Percentiles rank a stretch among this genome's conserved stretches.
phyloP scores from a whole-genome alignment of 2,329 filamentous ascomycete genomes.

The Didymella lethalis region DNA sequence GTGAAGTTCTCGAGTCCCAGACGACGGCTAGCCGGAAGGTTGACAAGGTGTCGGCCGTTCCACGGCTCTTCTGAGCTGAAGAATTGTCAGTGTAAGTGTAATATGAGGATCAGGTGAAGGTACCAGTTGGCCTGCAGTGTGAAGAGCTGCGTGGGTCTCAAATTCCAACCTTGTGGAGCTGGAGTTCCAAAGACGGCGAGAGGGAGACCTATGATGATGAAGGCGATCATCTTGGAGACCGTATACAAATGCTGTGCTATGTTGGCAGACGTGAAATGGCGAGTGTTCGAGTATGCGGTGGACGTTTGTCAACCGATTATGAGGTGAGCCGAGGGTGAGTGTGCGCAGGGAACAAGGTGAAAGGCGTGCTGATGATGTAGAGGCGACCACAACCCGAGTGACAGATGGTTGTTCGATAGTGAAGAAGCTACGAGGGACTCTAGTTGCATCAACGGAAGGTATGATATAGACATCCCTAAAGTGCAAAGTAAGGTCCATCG shows the following conservation, averaged over 20 bases:
- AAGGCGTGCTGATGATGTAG: neutral
- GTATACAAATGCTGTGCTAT: neutral
- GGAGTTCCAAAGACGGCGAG: neutral
- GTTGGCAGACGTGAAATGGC: neutral
- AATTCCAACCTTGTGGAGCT: neutral
- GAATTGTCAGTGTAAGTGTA: neutral
- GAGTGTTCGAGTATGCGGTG: neutral
- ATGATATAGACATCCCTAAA: neutral
- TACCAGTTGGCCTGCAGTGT: constrained; percentile 22
- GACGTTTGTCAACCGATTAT: neutral
- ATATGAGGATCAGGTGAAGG: neutral
- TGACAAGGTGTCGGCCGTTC: constrained; percentile 27
- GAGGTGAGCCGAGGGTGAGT: neutral
- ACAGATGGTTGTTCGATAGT: neutral
- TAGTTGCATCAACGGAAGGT: neutral
- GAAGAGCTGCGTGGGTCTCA: constrained; percentile 10
- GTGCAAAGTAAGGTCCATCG: constrained; percentile 6
- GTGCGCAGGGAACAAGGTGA: neutral
- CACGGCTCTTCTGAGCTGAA: constrained; percentile 29
- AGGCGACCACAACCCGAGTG: neutral
- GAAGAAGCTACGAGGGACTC: neutral
- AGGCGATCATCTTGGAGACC: neutral
- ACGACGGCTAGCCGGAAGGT: constrained; percentile 22
- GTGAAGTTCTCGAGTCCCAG: constrained; percentile 41
- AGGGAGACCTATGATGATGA: neutral